Evolutionary conservation across 1,284 basidiomycete genomes (phyloP).

Genomic region (Anthracocystis walkeri): DNA sequence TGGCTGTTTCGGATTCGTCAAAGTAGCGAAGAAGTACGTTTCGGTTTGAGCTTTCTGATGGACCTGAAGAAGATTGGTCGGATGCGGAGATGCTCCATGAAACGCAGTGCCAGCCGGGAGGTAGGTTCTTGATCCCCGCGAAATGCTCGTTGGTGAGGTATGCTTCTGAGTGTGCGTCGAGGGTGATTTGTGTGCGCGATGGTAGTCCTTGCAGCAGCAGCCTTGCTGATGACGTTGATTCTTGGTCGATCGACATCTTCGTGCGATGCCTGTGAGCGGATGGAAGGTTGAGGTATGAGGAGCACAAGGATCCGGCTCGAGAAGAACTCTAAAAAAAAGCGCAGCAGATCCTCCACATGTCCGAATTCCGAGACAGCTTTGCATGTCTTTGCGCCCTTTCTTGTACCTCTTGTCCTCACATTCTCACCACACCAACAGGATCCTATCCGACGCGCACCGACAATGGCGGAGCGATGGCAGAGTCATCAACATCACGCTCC

Average conservation of each 20-base stretch:
- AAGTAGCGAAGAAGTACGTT: slow-evolving; percentile 27
- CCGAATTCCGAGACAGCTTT: slow-evolving; percentile 9
- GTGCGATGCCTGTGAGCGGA: neutral
- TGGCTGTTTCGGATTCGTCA: slow-evolving; percentile 11
- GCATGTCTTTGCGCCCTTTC: neutral
- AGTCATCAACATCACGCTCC: neutral
- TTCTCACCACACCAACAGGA: neutral
- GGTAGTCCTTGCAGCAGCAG: slow-evolving; percentile 35
- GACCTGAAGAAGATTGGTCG: neutral
- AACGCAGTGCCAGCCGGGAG: slow-evolving; percentile 48
- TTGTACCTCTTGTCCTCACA: neutral
- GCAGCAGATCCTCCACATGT: slow-evolving; percentile 12
- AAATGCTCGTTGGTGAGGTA: slow-evolving; percentile 42
- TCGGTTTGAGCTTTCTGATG: slow-evolving; percentile 10
- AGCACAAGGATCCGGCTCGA: neutral
- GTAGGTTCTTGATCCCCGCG: slow-evolving; percentile 37
- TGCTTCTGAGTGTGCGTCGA: slow-evolving; percentile 30
- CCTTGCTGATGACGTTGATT: neutral
- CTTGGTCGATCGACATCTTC: neutral
- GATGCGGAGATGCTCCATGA: slow-evolving; percentile 27
- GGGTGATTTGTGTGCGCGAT: slow-evolving; percentile 22
- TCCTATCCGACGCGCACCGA: neutral
- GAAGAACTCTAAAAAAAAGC: neutral
- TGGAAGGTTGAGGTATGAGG: neutral
- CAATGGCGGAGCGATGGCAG: neutral